Evolutionary conservation across 768 basidiomycete genomes (phyloP).

Genomic region (Suillus subalutaceus): DNA sequence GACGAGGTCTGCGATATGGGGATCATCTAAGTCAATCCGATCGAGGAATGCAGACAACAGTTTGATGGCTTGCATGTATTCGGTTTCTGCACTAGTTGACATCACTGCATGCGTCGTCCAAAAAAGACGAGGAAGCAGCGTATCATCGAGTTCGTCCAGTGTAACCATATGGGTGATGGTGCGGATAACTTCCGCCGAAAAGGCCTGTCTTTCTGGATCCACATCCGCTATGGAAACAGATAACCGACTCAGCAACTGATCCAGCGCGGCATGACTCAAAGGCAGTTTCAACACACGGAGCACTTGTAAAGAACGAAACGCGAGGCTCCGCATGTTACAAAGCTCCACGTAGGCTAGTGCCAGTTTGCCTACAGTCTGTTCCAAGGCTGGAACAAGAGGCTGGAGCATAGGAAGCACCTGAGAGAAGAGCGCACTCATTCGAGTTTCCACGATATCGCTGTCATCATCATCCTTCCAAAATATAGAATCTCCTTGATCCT

Average conservation of each 20-base stretch:
- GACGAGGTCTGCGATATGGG: conserved; percentile 66
- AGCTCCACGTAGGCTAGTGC: conserved; percentile 85
- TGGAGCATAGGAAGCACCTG: conserved; percentile 68
- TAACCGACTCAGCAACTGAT: conserved; percentile 77
- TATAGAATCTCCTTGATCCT: conserved; percentile 55
- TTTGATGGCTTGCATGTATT: conserved; percentile 69
- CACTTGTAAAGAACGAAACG: conserved; percentile 89
- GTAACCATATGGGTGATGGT: conserved; percentile 69
- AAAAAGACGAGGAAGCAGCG: conserved; percentile 79
- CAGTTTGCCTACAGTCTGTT: conserved; percentile 77
- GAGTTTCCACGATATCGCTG: conserved; percentile 55
- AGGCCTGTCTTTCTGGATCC: conserved; percentile 77
- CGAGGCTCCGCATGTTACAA: conserved; percentile 83
- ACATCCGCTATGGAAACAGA: conserved; percentile 82
- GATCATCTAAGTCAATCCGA: conserved; percentile 73
- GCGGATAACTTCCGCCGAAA: conserved; percentile 80
- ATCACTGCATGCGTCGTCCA: conserved; percentile 86
- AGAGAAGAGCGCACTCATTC: conserved; percentile 70
- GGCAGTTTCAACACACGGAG: conserved; percentile 79
- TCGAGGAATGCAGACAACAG: conserved; percentile 68
- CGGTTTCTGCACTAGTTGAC: conserved; percentile 78
- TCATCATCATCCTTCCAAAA: conserved; percentile 78
- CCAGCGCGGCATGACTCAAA: conserved; percentile 71
- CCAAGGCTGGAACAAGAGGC: conserved; percentile 69
- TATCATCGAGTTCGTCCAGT: conserved; percentile 56